Percentiles rank a stretch among this genome's conserved stretches.
Evolutionary conservation across 176 grass and related monocot species (phyloP).

Genomic region (Lolium rigidum): DNA sequence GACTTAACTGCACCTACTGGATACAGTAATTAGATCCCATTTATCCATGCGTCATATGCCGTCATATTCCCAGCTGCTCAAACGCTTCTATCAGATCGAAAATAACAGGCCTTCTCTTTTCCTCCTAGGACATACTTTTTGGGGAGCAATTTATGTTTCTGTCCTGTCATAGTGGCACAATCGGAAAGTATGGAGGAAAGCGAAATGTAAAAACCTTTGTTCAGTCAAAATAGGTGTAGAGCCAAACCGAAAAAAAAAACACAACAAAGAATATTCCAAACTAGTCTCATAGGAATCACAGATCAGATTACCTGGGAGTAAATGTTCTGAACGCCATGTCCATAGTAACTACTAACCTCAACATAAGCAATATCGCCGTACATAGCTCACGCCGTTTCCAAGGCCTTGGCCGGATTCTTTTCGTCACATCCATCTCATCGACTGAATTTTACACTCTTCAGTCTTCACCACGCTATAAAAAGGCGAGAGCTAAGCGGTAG

Average conservation of each 20-base stretch:
- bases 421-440: neutral
- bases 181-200: too few relatives aligned
- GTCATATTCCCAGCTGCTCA: neutral
- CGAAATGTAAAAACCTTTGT: neutral
- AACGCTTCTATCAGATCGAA: neutral
- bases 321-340: slow-evolving; percentile 10
- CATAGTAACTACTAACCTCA: neutral
- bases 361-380: slow-evolving; percentile 16
- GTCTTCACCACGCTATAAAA: slow-evolving; percentile 20
- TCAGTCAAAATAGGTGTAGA: neutral
- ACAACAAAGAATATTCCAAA: neutral
- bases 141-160: neutral
- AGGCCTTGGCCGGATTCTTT: neutral
- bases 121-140: too few relatives aligned
- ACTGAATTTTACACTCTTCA: neutral
- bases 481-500: neutral
- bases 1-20: neutral
- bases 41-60: too few relatives aligned
- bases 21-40: too few relatives aligned
- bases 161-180: neutral
- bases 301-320: neutral
- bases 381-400: neutral
- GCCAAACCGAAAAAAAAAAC: neutral
- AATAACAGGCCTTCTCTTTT: neutral
- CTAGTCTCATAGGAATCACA: slow-evolving; percentile 33